Evolutionary conservation across 2,329 filamentous ascomycete species (phyloP), one percentile per base, ranked within the genome.

Genomic region (Colletotrichum viniferum): DNA sequence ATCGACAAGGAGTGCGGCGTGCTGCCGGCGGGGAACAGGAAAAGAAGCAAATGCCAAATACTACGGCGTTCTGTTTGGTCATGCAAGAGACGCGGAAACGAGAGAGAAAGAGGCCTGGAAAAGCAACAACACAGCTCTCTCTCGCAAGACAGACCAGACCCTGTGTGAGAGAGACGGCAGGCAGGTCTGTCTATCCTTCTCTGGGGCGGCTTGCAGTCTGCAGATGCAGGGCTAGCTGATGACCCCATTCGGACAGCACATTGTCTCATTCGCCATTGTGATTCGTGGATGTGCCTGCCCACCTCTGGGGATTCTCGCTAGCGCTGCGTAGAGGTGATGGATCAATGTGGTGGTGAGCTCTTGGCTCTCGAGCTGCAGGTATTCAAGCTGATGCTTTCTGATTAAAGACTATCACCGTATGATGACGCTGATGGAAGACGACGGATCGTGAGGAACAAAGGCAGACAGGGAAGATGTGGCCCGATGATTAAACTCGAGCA

Each of bases 241-340:
- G 30, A 28, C 52, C 62, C 38, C 72, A 65, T 70, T 60, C 7
- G 60, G 72, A 74, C 61, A 32, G 28, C 62, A 75, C 69, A 63
- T 67, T 75, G 69, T 62, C 56, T 55, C 62, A 48, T 67, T 43
- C 30, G 10, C 48, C 36, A 6, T 56, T 7, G 13, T 72, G 38
- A 75, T 75, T 72, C 73, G 69, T 62, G 61, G 72, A 55, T 21
- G 18, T 14, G 68, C 36, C 18, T 36, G 24, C 36, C 48, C 34
- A 26, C 61, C 68, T 36, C 34, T 24, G 43, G 43, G 68, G 58
- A 61, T 24, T 34, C 58, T 26, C 30, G 9, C 58, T 48, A 48
- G 43, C 7, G 18, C 38, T 43, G 38, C 18, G 43, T 48, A 21
- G 18, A n/a, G 28, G 26, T 61, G 58, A 21, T 30, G 32, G 58